Evolutionary conservation across 1,139 yeast genomes (phyloP).

Genomic region (Pichia sp.): DNA sequence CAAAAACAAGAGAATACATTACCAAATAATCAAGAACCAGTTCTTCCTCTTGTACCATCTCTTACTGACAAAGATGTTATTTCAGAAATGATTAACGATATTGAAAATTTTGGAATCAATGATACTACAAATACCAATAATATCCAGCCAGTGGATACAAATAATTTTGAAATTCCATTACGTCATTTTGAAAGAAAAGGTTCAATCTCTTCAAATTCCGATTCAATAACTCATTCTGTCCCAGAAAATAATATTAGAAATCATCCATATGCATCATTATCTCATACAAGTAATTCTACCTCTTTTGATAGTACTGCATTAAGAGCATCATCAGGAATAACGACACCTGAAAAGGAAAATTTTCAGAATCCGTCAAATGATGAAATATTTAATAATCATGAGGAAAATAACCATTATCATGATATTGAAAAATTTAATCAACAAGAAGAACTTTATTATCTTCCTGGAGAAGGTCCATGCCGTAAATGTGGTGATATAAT

Average conservation of each 20-base stretch:
- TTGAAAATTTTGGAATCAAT: constrained; percentile 7
- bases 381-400: background rate
- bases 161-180: constrained; percentile 6
- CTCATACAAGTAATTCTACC: constrained; percentile 2
- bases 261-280: constrained; percentile 7
- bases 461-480: constrained; percentile 72
- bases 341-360: constrained; percentile 8
- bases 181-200: constrained; percentile 11
- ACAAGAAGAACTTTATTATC: constrained; percentile 26
- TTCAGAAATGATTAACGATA: constrained; percentile 4
- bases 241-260: background rate
- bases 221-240: background rate
- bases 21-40: constrained; percentile 1
- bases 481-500: constrained; percentile 52
- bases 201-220: background rate
- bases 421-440: background rate
- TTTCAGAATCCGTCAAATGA: background rate
- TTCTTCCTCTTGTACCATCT: too few species aligned
- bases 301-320: constrained; percentile 1
- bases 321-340: constrained; percentile 5
- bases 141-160: background rate
- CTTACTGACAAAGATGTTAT: constrained; percentile 2
- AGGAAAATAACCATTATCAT: background rate
- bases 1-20: background rate
- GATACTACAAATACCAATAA: background rate